A percentile compares a stretch with the other conserved stretches of the same genome.
phyloP scores from a whole-genome alignment of 805 yeast species.

The Candida bentonensis region DNA sequence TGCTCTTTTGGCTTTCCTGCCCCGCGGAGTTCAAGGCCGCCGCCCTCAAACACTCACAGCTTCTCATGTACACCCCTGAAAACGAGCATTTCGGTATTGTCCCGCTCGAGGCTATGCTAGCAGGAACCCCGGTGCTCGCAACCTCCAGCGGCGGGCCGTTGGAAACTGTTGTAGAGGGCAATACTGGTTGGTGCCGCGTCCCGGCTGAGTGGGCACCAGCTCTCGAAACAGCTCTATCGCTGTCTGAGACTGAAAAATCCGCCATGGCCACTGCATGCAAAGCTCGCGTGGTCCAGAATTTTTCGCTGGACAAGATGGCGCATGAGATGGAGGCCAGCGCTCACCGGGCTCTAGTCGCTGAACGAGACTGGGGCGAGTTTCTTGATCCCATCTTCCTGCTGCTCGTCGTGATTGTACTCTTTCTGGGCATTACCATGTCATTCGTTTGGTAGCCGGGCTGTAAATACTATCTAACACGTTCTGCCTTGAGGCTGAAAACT shows the following conservation, averaged over 20 bases:
- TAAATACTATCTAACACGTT: neutral
- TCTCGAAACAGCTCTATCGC: constrained; percentile 15
- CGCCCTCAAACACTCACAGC: constrained; percentile 40
- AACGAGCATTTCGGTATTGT: constrained; percentile 96
- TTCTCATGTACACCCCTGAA: constrained; percentile 77
- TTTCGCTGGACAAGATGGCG: constrained; percentile 21
- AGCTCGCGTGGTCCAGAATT: constrained; percentile 17
- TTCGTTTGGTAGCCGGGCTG: neutral
- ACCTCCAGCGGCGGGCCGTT: constrained; percentile 85
- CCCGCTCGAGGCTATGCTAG: constrained; percentile 87
- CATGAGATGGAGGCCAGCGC: constrained; percentile 14
- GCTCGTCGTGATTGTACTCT: neutral
- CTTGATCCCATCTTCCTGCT: neutral
- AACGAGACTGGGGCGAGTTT: neutral
- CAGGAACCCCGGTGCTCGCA: constrained; percentile 73
- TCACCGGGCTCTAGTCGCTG: neutral
- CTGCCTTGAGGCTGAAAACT: neutral
- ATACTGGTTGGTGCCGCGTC: constrained; percentile 26
- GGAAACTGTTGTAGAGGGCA: constrained; percentile 48
- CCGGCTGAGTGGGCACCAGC: constrained; percentile 25
- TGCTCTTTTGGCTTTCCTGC: constrained; percentile 72
- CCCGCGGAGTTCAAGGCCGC: constrained; percentile 49
- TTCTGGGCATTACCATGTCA: neutral
- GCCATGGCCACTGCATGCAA: constrained; percentile 20
- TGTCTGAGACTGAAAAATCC: constrained; percentile 10